Evolutionary conservation across 768 basidiomycete species (phyloP), one percentile per base, ranked within the genome.

Genomic region (Paxillus involutus): DNA sequence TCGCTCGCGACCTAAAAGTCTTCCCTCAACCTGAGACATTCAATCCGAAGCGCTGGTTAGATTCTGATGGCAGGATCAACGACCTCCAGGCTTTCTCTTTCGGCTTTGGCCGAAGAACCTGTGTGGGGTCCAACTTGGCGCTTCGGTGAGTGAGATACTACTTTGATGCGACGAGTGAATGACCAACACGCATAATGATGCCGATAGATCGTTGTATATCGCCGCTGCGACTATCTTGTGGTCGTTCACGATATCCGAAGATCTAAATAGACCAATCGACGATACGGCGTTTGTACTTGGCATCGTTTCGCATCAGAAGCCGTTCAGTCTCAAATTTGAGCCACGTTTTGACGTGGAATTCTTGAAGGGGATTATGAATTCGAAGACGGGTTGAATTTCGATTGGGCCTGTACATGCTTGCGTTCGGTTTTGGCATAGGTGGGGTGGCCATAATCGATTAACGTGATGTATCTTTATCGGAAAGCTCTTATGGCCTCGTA

Each of bases 201-300:
- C 21, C 21, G 21, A 21, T 52, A 82, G 83, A 12, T 87, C 86
- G 1, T 71, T 88, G 5, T 85, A 83, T 60, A 72, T 88, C 51
- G 85, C 83, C 55, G 77, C 82, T 0, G 83, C 84, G 0, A 72
- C 85, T 13, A 61, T 83, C 6, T 74, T 85, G n/a, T 88, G 84
- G 83, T 78, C 84, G 0, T 87, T 88, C 70, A 73, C 58, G 0
- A 71, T 89, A 29, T 64, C 64, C 1, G 62, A 77, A 26, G 82
- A 85, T 56, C 73, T 77, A 0, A 56, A 66, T 9, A 65, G 72
- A 6, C 82, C 84, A 0, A 86, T 89, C 41, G 82, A 89, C 64
- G 77, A 79, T 6, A 71, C 79, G 40, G 83, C 77, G 0, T 86
- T 88, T 59, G 82, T 80, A 1, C 80, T 84, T 58, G 80, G 79